Conservation (phyloP, 441 rosid species). For the Breynia disticha region DNA sequence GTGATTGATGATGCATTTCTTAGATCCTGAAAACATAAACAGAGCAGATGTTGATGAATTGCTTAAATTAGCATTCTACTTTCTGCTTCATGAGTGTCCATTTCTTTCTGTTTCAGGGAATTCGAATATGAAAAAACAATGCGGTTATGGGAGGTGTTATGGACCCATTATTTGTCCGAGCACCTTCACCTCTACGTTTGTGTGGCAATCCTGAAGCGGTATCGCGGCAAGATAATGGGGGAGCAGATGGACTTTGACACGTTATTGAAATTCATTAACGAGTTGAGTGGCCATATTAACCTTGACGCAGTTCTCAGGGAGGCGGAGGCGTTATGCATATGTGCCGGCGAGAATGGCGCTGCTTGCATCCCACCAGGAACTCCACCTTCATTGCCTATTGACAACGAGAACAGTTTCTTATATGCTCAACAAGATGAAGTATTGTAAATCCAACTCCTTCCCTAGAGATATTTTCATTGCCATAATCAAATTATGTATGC, state of each 20-base stretch:
- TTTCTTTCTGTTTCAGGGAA: constrained; percentile 41
- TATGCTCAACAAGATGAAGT: constrained; percentile 61
- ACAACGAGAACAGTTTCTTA: constrained; percentile 30
- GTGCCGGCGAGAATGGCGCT: constrained; percentile 91
- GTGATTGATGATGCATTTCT: no score
- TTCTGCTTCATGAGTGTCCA: no score
- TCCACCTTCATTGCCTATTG: constrained; percentile 76
- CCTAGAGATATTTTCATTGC: neutral
- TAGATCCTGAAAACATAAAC: no score
- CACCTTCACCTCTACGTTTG: constrained; percentile 86
- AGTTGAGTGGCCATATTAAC: constrained; percentile 75
- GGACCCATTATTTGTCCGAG: constrained; percentile 83
- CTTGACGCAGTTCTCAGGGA: constrained; percentile 68
- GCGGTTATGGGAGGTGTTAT: constrained; percentile 89
- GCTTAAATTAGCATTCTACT: no score
- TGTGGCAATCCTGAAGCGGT: constrained; percentile 84
- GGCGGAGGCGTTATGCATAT: constrained; percentile 88
- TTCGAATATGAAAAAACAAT: constrained; percentile 72
- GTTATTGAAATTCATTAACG: constrained; percentile 87
- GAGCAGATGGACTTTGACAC: constrained; percentile 97
- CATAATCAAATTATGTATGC: neutral
- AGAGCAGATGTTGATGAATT: no score
- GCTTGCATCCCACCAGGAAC: constrained; percentile 93
- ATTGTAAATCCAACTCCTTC: constrained; percentile 33
- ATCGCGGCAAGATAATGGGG: constrained; percentile 77